Conservation (phyloP, 495 filamentous ascomycete species). For the Geopyxis carbonaria region DNA sequence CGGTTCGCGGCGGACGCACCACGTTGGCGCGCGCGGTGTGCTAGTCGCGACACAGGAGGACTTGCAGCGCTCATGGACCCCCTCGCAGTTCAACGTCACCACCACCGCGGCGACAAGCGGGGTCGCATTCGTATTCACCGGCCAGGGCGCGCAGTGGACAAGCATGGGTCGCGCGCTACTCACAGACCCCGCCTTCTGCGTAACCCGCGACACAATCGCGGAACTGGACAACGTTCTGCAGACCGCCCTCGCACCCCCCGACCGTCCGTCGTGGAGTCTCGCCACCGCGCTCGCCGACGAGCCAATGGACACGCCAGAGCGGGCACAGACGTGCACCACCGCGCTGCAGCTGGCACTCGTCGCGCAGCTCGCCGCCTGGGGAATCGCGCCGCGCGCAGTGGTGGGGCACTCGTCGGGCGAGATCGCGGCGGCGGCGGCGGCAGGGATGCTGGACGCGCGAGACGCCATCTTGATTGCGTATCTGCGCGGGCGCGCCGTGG, state of each 20-base stretch:
- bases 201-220: slow-evolving; percentile 29
- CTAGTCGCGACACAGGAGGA: too few relatives aligned
- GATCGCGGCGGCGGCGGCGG: slow-evolving; percentile 40
- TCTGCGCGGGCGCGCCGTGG: slow-evolving; percentile 29
- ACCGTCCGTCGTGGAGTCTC: too few relatives aligned
- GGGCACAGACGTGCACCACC: slow-evolving; percentile 27
- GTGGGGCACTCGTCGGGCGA: slow-evolving; percentile 53
- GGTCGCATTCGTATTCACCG: slow-evolving; percentile 12
- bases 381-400: slow-evolving; percentile 36
- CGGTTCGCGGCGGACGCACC: neutral
- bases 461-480: slow-evolving; percentile 38
- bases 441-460: slow-evolving; percentile 28
- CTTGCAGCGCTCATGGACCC: too few relatives aligned
- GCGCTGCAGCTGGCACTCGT: slow-evolving; percentile 39
- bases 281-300: too few relatives aligned
- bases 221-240: slow-evolving; percentile 31
- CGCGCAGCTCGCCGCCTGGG: slow-evolving; percentile 38
- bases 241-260: too few relatives aligned
- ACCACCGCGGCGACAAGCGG: slow-evolving; percentile 6
- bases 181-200: slow-evolving; percentile 19
- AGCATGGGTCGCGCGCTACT: slow-evolving; percentile 38
- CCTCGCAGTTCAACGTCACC: too few relatives aligned
- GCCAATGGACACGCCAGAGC: neutral
- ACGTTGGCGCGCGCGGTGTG: too few relatives aligned
- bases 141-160: slow-evolving; percentile 56